A percentile compares a stretch with the other conserved stretches of the same genome.
These are phyloP conservation scores for Desmodesmus armatus DNA, from an alignment of 139 green algal genomes.

Conservation along the genomic window DNA sequence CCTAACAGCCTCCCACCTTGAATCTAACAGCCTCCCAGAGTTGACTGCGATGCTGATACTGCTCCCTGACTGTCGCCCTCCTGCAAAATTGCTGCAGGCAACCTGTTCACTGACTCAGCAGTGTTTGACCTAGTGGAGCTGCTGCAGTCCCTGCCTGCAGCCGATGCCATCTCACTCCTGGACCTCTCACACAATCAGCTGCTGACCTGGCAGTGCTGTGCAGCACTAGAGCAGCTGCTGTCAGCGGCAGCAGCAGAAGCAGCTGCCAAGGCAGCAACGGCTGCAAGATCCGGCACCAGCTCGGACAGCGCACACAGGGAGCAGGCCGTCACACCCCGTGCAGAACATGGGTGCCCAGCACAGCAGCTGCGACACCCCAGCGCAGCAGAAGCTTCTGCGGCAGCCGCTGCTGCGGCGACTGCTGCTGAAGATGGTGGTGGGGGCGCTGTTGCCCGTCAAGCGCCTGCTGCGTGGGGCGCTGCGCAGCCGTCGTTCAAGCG, in stretches of 20 bases:
- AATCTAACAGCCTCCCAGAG: too few relatives aligned
- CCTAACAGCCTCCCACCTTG: too few relatives aligned
- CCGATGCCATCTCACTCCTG: background rate
- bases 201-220: slow-evolving; percentile 45
- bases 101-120: slow-evolving; percentile 36
- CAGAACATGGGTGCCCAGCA: too few relatives aligned
- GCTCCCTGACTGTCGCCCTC: too few relatives aligned
- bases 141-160: background rate
- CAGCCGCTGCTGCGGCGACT: background rate
- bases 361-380: too few relatives aligned
- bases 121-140: slow-evolving; percentile 10
- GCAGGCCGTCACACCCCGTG: too few relatives aligned
- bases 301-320: background rate
- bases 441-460: background rate
- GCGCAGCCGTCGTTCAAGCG: background rate
- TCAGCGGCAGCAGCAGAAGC: background rate
- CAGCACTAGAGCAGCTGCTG: slow-evolving; percentile 27
- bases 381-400: background rate
- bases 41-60: too few relatives aligned
- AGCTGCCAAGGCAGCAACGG: background rate
- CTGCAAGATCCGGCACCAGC: background rate
- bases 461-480: background rate
- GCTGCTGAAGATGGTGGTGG: background rate
- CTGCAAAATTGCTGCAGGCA: too few relatives aligned
- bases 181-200: slow-evolving; percentile 37